Base-by-base conservation (phyloP, 805 yeast genomes). In the Saccharomycopsis malanga region DNA sequence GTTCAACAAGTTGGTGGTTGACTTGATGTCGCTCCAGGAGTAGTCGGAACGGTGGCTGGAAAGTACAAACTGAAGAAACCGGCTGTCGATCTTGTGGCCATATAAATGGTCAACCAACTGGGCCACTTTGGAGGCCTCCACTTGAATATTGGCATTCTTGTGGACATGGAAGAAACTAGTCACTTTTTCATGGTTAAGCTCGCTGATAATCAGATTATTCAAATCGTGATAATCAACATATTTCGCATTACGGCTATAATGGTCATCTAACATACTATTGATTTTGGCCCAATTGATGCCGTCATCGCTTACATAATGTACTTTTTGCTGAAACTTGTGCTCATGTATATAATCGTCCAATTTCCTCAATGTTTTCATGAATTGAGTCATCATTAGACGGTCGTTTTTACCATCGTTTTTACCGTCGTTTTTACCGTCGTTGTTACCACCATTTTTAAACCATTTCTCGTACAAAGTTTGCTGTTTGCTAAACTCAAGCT, bases 131-230 rank as follows among this genome's bases (percentile, higher is more conserved):
- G 25, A 17, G 17, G 34, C 18, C n/a, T 15, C 15, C 17, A 41
- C 22, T 15, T 4, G 4, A 9, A n/a, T 14, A 10, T 12, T 29
- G 14, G 27, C 18, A 18, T 36, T 23, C 25, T 41, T 45, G 32
- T 45, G 32, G 12, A 21, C 27, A 14, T 63, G 56, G 55, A 64
- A 63, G 18, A 66, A 64, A 29, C 60, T 53, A 30, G 54, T 54
- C 4, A 69, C 51, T 49, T 63, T 66, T 44, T 66, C 68, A 49
- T 63, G 58, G 27, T 64, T 58, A 48, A 70, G 57, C 46, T 70
- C 74, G 37, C 58, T 65, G 50, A 69, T 71, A n/a, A 70, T 42
- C 35, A 69, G 61, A 0, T 71, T 62, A 2, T 68, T 62, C n/a
- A 69, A 54, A 2, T 72, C 67, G 50, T 66, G 68, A 32, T 69